Percentiles rank a stretch among this genome's conserved stretches.
These are phyloP conservation scores for Croton laevigatus DNA, from an alignment of 441 rosid genomes.

Conservation along the genomic window DNA sequence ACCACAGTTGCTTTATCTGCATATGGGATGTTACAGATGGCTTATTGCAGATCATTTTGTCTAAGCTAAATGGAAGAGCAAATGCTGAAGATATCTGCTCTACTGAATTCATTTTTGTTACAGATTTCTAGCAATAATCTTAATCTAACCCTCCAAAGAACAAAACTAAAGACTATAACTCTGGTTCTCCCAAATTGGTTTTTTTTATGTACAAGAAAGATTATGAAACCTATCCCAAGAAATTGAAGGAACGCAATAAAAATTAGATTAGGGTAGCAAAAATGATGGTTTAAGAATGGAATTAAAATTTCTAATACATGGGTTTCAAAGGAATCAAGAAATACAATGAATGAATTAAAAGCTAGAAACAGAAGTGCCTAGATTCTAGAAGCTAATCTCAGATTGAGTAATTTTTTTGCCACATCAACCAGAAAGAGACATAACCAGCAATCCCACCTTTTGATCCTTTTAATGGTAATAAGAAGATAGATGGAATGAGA, in stretches of 20 bases:
- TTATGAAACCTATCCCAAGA: too few species aligned
- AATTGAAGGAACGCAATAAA: too few species aligned
- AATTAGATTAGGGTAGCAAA: too few species aligned
- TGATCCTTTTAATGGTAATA: slow-evolving; percentile 11
- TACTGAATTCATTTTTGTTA: slow-evolving; percentile 35
- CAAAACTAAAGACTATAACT: slow-evolving; percentile 9
- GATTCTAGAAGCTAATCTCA: slow-evolving; percentile 13
- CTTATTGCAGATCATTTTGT: slow-evolving; percentile 34
- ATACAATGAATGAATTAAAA: background rate
- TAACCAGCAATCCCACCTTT: background rate
- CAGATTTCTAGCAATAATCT: background rate
- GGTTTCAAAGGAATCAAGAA: background rate
- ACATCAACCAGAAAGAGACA: slow-evolving; percentile 18
- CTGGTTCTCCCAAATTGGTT: background rate
- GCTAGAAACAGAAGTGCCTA: slow-evolving; percentile 22
- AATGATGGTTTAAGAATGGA: too few species aligned
- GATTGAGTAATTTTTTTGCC: slow-evolving; percentile 25
- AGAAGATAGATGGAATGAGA: background rate
- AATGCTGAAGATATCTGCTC: slow-evolving; percentile 49
- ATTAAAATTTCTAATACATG: background rate
- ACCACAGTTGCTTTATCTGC: slow-evolving; percentile 28
- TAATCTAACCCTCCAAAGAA: slow-evolving; percentile 19
- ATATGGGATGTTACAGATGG: slow-evolving; percentile 26
- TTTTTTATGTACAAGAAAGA: too few species aligned
- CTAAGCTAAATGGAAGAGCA: slow-evolving; percentile 41